Percentiles rank a stretch among this genome's conserved stretches.
phyloP scores from a whole-genome alignment of 1,139 yeast genomes.

The Nakaseomyces kungkrabaensis region DNA sequence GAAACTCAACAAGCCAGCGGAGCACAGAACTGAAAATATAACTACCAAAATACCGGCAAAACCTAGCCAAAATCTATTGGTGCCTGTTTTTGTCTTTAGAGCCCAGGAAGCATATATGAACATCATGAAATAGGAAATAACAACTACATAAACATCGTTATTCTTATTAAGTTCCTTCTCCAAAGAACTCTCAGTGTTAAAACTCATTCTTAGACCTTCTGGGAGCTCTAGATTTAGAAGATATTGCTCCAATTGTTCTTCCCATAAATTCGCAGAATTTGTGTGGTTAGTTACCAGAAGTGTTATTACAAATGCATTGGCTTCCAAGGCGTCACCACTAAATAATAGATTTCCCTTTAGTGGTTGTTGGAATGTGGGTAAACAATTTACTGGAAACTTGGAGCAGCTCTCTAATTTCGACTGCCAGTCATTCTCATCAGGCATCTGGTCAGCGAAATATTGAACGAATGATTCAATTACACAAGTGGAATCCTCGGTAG shows the following conservation, averaged over 20 bases:
- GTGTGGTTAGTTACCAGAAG: conserved; percentile 48
- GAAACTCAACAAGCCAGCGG: conserved; percentile 73
- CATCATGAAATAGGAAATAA: conserved; percentile 77
- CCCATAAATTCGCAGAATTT: conserved; percentile 52
- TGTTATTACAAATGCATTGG: conserved; percentile 71
- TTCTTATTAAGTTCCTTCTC: conserved; percentile 76
- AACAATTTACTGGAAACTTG: conserved; percentile 74
- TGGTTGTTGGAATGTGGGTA: conserved; percentile 89
- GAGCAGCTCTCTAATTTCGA: conserved; percentile 50
- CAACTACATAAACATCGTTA: conserved; percentile 63
- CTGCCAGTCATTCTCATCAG: conserved; percentile 49
- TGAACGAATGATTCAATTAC: conserved; percentile 87
- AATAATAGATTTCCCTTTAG: conserved; percentile 61
- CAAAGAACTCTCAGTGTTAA: conserved; percentile 73
- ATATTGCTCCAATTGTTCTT: conserved; percentile 47
- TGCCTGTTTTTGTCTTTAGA: conserved; percentile 33
- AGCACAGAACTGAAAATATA: conserved; percentile 62
- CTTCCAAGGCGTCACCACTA: conserved; percentile 48
- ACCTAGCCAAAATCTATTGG: conserved; percentile 66
- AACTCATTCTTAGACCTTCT: conserved; percentile 53
- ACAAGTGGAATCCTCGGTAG: conserved; percentile 62
- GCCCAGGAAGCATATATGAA: conserved; percentile 81
- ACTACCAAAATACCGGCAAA: conserved; percentile 75
- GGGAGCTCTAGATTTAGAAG: conserved; percentile 41
- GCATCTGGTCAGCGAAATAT: conserved; percentile 64